These are phyloP conservation scores for Sclerotinia trifoliorum DNA, from an alignment of 2,329 filamentous ascomycete species.

Conservation along the genomic window DNA sequence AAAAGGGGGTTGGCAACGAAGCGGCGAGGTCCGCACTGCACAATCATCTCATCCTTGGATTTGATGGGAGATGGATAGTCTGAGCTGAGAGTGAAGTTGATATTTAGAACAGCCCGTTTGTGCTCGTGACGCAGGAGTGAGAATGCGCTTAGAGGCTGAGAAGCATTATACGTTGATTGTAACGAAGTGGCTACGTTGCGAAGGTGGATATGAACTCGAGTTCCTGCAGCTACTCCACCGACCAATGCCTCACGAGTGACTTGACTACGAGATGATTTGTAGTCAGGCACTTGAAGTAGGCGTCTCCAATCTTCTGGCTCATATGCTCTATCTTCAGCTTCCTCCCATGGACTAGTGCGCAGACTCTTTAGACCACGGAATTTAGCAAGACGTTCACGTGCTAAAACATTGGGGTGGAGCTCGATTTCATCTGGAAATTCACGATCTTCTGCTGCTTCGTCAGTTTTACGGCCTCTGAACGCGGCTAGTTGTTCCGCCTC, in stretches of 20 bases:
- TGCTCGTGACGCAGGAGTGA: conserved; percentile 92
- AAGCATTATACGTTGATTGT: conserved; percentile 52
- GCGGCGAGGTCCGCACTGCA: conserved; percentile 86
- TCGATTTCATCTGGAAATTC: conserved; percentile 99
- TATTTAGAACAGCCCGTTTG: conserved; percentile 87
- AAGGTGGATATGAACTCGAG: conserved; percentile 77
- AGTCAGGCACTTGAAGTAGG: conserved; percentile 84
- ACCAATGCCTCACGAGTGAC: conserved; percentile 78
- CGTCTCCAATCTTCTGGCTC: conserved; percentile 89
- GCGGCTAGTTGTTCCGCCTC: conserved; percentile 74
- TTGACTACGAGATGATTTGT: conserved; percentile 76
- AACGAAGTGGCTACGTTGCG: conserved; percentile 55
- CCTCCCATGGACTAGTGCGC: conserved; percentile 84
- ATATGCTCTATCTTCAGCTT: conserved; percentile 78
- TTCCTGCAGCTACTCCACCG: conserved; percentile 84
- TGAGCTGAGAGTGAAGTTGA: conserved; percentile 81
- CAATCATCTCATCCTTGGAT: conserved; percentile 86
- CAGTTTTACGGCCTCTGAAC: conserved; percentile 74
- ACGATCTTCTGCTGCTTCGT: conserved; percentile 82
- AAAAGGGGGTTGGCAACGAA: conserved; percentile 88
- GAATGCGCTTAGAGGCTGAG: conserved; percentile 70
- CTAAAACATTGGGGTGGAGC: conserved; percentile 80
- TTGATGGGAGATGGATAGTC: conserved; percentile 75
- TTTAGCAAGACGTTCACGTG: conserved; percentile 77
- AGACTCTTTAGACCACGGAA: conserved; percentile 93